Evolutionary conservation across 2,329 filamentous ascomycete species (phyloP), one percentile per base, ranked within the genome.

Genomic region (Emergomyces orientalis): DNA sequence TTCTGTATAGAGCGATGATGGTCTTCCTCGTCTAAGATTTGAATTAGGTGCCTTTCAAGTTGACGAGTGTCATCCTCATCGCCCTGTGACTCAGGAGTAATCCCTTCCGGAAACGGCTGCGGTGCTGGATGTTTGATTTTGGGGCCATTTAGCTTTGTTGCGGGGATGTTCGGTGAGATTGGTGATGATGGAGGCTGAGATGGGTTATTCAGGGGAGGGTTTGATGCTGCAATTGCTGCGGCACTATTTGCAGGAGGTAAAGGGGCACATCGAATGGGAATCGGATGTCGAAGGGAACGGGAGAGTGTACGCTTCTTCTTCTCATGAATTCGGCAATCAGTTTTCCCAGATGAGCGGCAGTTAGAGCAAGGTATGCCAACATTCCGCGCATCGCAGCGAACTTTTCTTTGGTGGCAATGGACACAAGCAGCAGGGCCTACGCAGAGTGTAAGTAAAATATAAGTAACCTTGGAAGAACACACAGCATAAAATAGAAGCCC

Each of bases 321-420:
- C 67, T 82, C 79, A 64, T 81, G 81, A 34, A 81, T 76, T 39
- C 72, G 75, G 63, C 80, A 82, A 61, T 77, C 76, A 17, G 69
- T 57, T 61, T 75, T 75, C 22, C 75, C 72, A 41, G 79, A 76
- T 30, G 74, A 71, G 41, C 73, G 72, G 63, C 80, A 82, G 65
- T 81, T 81, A 60, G 80, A 78, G 66, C 80, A 82, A 0, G 80
- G 80, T 0, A 76, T 67, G 17, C 80, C 80, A 39, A 78, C 77
- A 25, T 73, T 66, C 62, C 79, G 74, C 54, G 81, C 77, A 69
- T 82, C 80, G 65, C 80, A 82, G 64, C 79, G 78, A 59, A 82
- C 77, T 69, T 82, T 82, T 63, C 80, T 77, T 59, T 76, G 77
- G 69, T 82, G 80, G 61, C 80, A 82, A 64, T 76, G 74, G 49